A percentile compares a stretch with the other conserved stretches of the same genome.
Evolutionary conservation across 2,329 filamentous ascomycete species (phyloP).

Genomic region (Xylaria sp.): DNA sequence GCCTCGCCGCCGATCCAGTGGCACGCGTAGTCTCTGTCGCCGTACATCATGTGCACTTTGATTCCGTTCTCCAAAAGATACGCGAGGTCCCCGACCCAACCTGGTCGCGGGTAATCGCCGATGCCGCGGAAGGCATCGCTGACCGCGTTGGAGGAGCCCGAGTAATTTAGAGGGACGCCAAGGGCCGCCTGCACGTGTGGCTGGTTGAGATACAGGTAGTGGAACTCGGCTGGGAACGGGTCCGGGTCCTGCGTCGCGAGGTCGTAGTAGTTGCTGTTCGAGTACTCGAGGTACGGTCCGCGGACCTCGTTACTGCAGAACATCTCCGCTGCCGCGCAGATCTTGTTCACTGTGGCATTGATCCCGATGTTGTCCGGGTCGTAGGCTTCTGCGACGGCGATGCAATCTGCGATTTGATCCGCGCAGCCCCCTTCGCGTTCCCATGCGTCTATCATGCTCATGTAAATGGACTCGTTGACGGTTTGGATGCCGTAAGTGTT

Average conservation of each 20-base stretch:
- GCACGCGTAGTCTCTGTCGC: conserved; percentile 67
- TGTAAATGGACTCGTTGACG: conserved; percentile 49
- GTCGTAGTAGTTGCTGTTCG: conserved; percentile 66
- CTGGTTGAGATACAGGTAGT: conserved; percentile 66
- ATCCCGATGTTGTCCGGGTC: conserved; percentile 62
- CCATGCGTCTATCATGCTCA: conserved; percentile 48
- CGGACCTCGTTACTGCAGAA: conserved; percentile 44
- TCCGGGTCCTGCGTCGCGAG: conserved; percentile 62
- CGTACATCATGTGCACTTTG: conserved; percentile 67
- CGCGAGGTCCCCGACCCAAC: conserved; percentile 57
- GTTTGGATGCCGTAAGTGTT: conserved; percentile 51
- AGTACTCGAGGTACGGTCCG: conserved; percentile 42
- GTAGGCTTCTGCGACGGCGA: conserved; percentile 55
- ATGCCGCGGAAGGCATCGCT: conserved; percentile 56
- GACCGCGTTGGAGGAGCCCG: conserved; percentile 57
- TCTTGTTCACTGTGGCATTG: conserved; percentile 57
- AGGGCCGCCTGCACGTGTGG: conserved; percentile 66
- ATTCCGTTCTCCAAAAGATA: conserved; percentile 67
- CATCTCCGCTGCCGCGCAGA: conserved; percentile 52
- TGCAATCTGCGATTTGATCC: conserved; percentile 64
- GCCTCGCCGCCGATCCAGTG: conserved; percentile 68
- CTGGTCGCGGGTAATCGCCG: conserved; percentile 49
- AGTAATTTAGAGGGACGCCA: conserved; percentile 70
- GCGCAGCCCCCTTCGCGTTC: conserved; percentile 58
- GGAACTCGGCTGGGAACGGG: conserved; percentile 64